A percentile compares a stretch with the other conserved stretches of the same genome.
Conservation (phyloP, 2,329 filamentous ascomycete species). For the Aspergillus felis region DNA sequence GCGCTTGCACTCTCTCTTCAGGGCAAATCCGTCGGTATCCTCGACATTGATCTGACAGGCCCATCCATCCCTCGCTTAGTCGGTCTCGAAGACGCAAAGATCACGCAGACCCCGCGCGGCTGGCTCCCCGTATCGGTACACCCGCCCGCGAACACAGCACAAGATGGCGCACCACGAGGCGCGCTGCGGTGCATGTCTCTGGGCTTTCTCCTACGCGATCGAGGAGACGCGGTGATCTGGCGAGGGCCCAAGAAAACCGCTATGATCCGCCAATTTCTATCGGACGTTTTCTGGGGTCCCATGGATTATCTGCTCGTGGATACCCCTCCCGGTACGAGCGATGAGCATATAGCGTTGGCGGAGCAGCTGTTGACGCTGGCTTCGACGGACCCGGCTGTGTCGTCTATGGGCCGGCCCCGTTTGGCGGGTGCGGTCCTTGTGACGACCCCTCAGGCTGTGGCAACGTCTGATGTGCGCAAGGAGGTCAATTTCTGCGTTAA, state of each 20-base stretch:
- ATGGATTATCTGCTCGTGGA: slow-evolving; percentile 94
- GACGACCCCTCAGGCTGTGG: slow-evolving; percentile 91
- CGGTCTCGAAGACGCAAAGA: slow-evolving; percentile 80
- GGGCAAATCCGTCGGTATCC: slow-evolving; percentile 85
- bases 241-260: slow-evolving; percentile 97
- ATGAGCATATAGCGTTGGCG: slow-evolving; percentile 93
- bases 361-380: slow-evolving; percentile 66
- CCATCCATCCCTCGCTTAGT: slow-evolving; percentile 96
- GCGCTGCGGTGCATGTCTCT: slow-evolving; percentile 74
- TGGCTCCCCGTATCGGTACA: slow-evolving; percentile 71
- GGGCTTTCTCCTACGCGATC: slow-evolving; percentile 77
- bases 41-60: slow-evolving; percentile 93
- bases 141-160: slow-evolving; percentile 9
- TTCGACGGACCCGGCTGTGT: slow-evolving; percentile 22
- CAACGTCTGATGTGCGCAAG: slow-evolving; percentile 89
- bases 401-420: slow-evolving; percentile 47
- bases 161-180: slow-evolving; percentile 25
- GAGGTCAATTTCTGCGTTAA: slow-evolving; percentile 92
- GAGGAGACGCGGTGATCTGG: slow-evolving; percentile 94
- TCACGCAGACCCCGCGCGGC: slow-evolving; percentile 84
- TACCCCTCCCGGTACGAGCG: slow-evolving; percentile 91
- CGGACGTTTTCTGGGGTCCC: slow-evolving; percentile 80
- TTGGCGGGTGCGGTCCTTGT: slow-evolving; percentile 88
- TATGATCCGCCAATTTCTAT: slow-evolving; percentile 95
- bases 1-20: slow-evolving; percentile 82